Percentiles rank a stretch among this genome's conserved stretches.
These are phyloP conservation scores for Calocybe cyanea DNA, from an alignment of 768 basidiomycete genomes.

Conservation along the genomic window DNA sequence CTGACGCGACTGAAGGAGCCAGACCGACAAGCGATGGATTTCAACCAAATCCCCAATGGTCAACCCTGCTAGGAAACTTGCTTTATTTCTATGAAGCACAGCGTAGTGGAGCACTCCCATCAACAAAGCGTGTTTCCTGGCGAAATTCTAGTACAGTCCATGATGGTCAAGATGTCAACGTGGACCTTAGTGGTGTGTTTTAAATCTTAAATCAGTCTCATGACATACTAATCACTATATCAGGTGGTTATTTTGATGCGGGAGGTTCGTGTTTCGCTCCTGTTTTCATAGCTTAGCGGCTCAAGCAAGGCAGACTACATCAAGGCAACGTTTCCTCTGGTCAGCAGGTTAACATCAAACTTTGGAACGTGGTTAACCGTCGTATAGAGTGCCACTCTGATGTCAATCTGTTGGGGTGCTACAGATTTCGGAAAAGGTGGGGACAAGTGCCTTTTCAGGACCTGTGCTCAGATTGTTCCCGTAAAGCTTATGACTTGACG, in stretches of 20 bases:
- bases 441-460: not conserved
- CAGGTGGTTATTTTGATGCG: conserved; percentile 86
- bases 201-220: not conserved
- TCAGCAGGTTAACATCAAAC: conserved; percentile 27
- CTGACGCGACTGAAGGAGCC: conserved; percentile 53
- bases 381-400: conserved; percentile 70
- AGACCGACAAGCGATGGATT: conserved; percentile 32
- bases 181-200: conserved; percentile 66
- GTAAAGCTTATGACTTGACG: conserved; percentile 71
- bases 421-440: conserved; percentile 77
- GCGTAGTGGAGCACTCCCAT: conserved; percentile 70
- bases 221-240: conserved; percentile 1
- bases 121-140: conserved; percentile 77
- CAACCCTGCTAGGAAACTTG: conserved; percentile 71
- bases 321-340: conserved; percentile 84
- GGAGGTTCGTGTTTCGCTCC: conserved; percentile 52
- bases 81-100: conserved; percentile 93
- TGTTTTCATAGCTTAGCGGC: conserved; percentile 3
- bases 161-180: conserved; percentile 70
- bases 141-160: conserved; percentile 74
- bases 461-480: conserved; percentile 1
- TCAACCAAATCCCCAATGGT: conserved; percentile 76
- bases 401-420: conserved; percentile 89
- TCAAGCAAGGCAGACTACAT: conserved; percentile 61
- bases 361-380: conserved; percentile 6